phyloP scores from a whole-genome alignment of 2,329 filamentous ascomycete genomes.

The Colletotrichum australisinense region DNA sequence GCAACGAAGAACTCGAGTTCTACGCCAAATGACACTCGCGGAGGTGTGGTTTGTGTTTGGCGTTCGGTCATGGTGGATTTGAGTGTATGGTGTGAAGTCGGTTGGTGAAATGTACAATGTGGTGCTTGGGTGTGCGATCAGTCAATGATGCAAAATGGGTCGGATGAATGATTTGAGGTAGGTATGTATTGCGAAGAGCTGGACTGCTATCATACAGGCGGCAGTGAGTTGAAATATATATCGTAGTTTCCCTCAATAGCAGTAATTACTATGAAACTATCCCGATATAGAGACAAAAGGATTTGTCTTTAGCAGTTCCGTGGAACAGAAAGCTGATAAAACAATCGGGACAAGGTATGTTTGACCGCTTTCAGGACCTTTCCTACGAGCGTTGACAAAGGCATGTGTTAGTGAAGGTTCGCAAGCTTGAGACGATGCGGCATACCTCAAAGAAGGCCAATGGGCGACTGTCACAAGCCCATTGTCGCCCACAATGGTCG shows the following conservation, averaged over 20 bases:
- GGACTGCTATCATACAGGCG: not conserved
- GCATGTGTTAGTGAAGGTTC: not conserved
- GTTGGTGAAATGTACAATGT: not conserved
- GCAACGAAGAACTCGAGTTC: constrained; percentile 42
- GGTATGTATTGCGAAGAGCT: not conserved
- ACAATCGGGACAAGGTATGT: not conserved
- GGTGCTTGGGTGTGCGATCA: not conserved
- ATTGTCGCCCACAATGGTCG: not conserved
- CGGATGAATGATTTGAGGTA: not conserved
- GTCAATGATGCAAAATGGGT: constrained; percentile 10
- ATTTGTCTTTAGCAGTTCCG: not conserved
- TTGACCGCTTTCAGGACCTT: not conserved
- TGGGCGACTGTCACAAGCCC: not conserved
- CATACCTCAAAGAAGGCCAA: not conserved
- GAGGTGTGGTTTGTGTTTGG: constrained; percentile 17
- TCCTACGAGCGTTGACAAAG: not conserved
- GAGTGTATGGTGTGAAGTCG: not conserved
- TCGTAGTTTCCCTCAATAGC: not conserved
- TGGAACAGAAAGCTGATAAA: not conserved
- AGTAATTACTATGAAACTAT: not conserved
- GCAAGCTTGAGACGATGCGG: too few relatives aligned
- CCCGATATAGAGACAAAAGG: not conserved
- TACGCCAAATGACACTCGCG: constrained; percentile 42
- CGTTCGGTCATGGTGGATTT: not conserved
- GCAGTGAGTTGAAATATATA: not conserved